Base-by-base conservation (phyloP, 2,329 filamentous ascomycete genomes). In the Didymella segeticola region DNA sequence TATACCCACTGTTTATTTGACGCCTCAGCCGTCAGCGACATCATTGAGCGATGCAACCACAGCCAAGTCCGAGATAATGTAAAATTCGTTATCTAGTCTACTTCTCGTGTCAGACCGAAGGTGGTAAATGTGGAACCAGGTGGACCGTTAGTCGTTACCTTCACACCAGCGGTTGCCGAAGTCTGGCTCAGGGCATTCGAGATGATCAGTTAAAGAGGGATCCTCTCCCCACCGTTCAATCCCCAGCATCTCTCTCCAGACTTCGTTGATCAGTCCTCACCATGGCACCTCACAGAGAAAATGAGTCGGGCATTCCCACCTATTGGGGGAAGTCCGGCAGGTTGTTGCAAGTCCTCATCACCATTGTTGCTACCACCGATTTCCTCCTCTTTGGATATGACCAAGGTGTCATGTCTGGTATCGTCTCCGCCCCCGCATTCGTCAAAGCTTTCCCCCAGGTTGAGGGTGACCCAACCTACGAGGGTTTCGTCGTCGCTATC, bases 311-410 rank as follows among this genome's bases (percentile, higher is more conserved):
- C 46, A 56, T 68, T 26, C 66, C 66, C 61, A 68, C 66, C 53
- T 68, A 67, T 53, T 68, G 66, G 66, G 66, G 66, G 31, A 55
- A 62, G 51, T 68, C 66, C 43, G 68, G 68, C 36, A 65, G 66
- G 50, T 61, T 62, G 47, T 60, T 72, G 31, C 65, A 70, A 56
- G 56, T 69, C 19, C 63, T 69, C 33, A 65, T 76, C 45, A 72
- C 78, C 53, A 67, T 72, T 36, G 80, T 80, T 56, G 77, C 77
- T 14, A 76, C 76, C 5, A 69, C 80, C 34, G 79, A 78, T 19
- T 79, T 79, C 30, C 76, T 81, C 48, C 69, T 81, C 12, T 80
- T 80, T 58, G 79, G 79, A 43, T 81, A 81, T 63, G 79, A 81
- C 58, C 70, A 74, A 51, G 71, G 72, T 65, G 72, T 77, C 43